These are phyloP conservation scores for Tylopilus rubrobrunneus DNA, from an alignment of 768 basidiomycete species.

Conservation along the genomic window DNA sequence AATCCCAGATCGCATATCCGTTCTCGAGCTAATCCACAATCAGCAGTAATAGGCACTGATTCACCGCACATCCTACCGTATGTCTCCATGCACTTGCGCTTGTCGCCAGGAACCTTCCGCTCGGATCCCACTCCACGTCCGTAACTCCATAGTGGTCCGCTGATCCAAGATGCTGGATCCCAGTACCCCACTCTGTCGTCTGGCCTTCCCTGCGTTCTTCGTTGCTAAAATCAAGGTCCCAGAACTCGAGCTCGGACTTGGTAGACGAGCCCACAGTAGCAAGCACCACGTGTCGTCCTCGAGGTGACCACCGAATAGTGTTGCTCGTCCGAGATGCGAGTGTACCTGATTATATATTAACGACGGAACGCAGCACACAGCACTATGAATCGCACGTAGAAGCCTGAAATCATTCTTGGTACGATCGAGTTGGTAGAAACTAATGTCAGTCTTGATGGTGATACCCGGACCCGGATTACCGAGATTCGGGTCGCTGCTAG, in stretches of 20 bases:
- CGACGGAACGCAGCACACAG: not conserved
- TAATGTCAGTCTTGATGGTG: slow-evolving; percentile 94
- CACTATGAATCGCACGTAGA: slow-evolving; percentile 54
- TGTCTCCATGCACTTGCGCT: slow-evolving; percentile 95
- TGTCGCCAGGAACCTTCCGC: slow-evolving; percentile 88
- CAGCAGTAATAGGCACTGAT: slow-evolving; percentile 7
- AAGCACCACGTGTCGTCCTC: slow-evolving; percentile 91
- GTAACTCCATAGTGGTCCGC: slow-evolving; percentile 97
- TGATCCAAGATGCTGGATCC: slow-evolving; percentile 79
- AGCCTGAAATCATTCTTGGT: slow-evolving; percentile 92
- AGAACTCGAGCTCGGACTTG: slow-evolving; percentile 98
- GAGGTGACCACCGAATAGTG: slow-evolving; percentile 94
- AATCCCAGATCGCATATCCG: slow-evolving; percentile 96
- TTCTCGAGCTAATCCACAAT: slow-evolving; percentile 73
- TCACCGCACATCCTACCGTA: slow-evolving; percentile 53
- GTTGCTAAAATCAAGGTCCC: slow-evolving; percentile 91
- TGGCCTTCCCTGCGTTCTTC: slow-evolving; percentile 48
- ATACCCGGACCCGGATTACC: slow-evolving; percentile 86
- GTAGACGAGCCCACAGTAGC: slow-evolving; percentile 93
- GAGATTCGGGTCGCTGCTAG: slow-evolving; percentile 89
- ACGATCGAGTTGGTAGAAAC: slow-evolving; percentile 93
- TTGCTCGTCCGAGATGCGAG: slow-evolving; percentile 84
- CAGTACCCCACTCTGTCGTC: slow-evolving; percentile 72
- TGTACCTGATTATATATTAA: slow-evolving; percentile 47
- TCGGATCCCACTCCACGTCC: slow-evolving; percentile 98